These are phyloP conservation scores for Allomyces macrogynus DNA, from an alignment of 192 early-diverging fungal genomes.

Conservation along the genomic window DNA sequence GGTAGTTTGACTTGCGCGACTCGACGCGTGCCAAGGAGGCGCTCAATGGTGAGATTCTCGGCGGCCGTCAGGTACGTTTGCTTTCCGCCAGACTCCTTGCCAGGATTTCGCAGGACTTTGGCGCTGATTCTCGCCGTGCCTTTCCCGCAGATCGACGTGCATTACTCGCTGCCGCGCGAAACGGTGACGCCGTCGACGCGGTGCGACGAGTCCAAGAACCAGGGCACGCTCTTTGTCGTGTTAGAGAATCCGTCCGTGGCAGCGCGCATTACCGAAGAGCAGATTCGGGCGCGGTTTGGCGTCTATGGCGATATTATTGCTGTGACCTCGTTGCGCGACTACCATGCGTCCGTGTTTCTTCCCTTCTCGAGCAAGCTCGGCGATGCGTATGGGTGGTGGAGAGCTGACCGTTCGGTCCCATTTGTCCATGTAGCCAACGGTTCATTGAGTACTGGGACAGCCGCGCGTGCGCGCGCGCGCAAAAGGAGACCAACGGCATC, in stretches of 20 bases:
- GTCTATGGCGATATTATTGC: background rate
- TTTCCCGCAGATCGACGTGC: background rate
- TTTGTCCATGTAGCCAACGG: background rate
- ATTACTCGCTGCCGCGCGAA: background rate
- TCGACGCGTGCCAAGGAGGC: too few species aligned
- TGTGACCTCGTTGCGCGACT: background rate
- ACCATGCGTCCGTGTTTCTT: background rate
- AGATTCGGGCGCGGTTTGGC: background rate
- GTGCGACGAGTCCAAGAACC: background rate
- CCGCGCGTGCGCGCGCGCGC: background rate
- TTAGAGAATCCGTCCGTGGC: background rate
- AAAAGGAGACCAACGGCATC: background rate
- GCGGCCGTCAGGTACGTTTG: too few species aligned
- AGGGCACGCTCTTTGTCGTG: background rate
- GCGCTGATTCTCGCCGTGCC: too few species aligned
- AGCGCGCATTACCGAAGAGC: background rate
- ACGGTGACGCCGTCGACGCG: background rate
- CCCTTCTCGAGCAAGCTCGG: too few species aligned
- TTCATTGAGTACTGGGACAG: background rate
- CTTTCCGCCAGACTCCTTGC: too few species aligned
- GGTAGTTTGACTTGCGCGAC: too few species aligned
- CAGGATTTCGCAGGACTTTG: too few species aligned
- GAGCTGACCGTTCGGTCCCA: too few species aligned
- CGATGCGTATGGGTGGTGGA: too few species aligned
- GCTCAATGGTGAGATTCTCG: too few species aligned